A percentile compares a stretch with the other conserved stretches of the same genome.
phyloP scores from a whole-genome alignment of 108 stramenopile species.

The Nannochloropsis gaditana region DNA sequence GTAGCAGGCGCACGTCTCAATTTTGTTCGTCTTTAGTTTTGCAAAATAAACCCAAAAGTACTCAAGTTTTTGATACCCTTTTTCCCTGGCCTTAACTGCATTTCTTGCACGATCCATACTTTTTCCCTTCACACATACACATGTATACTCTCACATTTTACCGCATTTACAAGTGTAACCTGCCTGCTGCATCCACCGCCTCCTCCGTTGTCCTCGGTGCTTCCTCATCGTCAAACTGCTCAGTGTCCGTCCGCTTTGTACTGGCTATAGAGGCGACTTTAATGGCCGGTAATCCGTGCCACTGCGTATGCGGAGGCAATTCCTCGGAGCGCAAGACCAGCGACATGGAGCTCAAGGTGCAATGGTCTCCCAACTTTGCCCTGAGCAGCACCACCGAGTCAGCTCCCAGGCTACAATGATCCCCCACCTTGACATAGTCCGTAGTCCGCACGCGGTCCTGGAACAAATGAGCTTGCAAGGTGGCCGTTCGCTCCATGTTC shows the following conservation, averaged over 20 bases:
- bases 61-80: too few species aligned
- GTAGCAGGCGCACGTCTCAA: too few species aligned
- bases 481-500: background rate
- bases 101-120: too few species aligned
- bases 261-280: background rate
- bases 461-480: slow-evolving; percentile 9
- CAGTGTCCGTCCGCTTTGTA: background rate
- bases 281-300: background rate
- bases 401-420: background rate
- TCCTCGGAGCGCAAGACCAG: slow-evolving; percentile 9
- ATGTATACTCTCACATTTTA: too few species aligned
- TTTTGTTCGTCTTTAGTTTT: too few species aligned
- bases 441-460: slow-evolving; percentile 14
- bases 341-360: slow-evolving; percentile 19
- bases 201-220: background rate
- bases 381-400: background rate
- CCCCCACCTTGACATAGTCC: background rate
- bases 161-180: background rate
- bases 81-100: too few species aligned
- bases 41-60: too few species aligned
- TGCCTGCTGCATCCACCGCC: background rate
- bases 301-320: slow-evolving; percentile 1
- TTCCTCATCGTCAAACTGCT: background rate
- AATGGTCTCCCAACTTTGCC: background rate
- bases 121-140: too few species aligned